These are phyloP conservation scores for Waltergamsia citrina DNA, from an alignment of 2,329 filamentous ascomycete genomes.

Conservation along the genomic window DNA sequence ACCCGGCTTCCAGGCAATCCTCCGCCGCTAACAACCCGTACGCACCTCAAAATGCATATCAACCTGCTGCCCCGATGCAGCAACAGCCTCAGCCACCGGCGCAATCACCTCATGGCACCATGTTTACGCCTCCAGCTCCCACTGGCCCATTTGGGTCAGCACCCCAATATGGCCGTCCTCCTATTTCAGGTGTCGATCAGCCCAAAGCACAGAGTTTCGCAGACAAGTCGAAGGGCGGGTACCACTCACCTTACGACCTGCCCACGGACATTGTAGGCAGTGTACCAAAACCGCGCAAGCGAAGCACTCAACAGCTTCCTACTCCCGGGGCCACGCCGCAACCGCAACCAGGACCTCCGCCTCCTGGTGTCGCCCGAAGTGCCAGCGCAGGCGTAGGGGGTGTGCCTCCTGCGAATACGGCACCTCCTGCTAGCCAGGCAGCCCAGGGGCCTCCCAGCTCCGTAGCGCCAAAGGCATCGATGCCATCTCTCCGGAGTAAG, in stretches of 20 bases:
- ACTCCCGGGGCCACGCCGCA: conserved; percentile 29
- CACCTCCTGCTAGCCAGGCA: conserved; percentile 24
- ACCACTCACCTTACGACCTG: conserved; percentile 89
- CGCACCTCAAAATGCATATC: conserved; percentile 2
- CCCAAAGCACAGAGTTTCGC: conserved; percentile 73
- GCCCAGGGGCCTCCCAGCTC: conserved; percentile 19
- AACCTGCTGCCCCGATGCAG: not conserved
- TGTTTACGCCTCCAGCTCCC: conserved; percentile 14
- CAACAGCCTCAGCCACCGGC: not conserved
- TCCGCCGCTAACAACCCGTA: conserved; percentile 7
- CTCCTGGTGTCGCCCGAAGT: conserved; percentile 40
- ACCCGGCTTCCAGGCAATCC: conserved; percentile 5
- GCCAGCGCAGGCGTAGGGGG: conserved; percentile 42
- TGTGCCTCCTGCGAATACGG: conserved; percentile 13
- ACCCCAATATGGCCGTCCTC: conserved; percentile 25
- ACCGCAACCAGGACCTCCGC: conserved; percentile 28
- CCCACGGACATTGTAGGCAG: conserved; percentile 64
- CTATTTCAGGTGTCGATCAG: conserved; percentile 8
- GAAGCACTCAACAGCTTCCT: conserved; percentile 48
- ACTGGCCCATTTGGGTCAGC: conserved; percentile 13
- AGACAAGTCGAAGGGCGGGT: conserved; percentile 84
- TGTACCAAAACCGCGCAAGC: conserved; percentile 56
- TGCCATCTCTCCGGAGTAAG: conserved; percentile 27
- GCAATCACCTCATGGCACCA: conserved; percentile 2
- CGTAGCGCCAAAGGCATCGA: conserved; percentile 16